These are phyloP conservation scores for Porodaedalea pini DNA, from an alignment of 1,284 basidiomycete genomes.

Conservation along the genomic window DNA sequence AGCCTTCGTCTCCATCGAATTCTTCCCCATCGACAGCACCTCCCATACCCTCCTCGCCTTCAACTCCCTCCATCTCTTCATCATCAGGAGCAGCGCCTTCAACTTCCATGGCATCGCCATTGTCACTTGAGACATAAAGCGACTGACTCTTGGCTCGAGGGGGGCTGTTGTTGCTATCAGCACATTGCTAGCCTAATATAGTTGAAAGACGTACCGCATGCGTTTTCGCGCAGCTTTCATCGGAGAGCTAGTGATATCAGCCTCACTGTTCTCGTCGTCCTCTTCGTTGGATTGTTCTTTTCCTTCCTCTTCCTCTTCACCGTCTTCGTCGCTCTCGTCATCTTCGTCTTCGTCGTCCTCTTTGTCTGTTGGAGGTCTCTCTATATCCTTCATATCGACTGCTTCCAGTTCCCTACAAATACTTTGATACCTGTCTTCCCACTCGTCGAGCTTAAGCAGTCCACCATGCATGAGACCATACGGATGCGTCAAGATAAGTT, in stretches of 20 bases:
- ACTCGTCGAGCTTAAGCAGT: slow-evolving; percentile 68
- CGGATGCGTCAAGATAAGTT: slow-evolving; percentile 86
- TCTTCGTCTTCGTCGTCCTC: slow-evolving; percentile 45
- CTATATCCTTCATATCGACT: slow-evolving; percentile 56
- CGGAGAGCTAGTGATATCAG: slow-evolving; percentile 18
- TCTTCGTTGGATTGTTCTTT: slow-evolving; percentile 24
- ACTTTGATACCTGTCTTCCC: slow-evolving; percentile 65
- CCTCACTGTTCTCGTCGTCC: slow-evolving; percentile 23
- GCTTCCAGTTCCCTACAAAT: slow-evolving; percentile 53
- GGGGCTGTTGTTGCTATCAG: slow-evolving; percentile 8
- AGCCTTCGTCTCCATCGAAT: slow-evolving; percentile 36
- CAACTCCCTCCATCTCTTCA: slow-evolving; percentile 32
- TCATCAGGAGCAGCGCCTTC: slow-evolving; percentile 26
- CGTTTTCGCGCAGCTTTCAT: slow-evolving; percentile 18
- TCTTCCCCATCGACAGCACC: slow-evolving; percentile 34
- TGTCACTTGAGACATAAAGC: slow-evolving; percentile 17
- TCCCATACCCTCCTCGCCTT: slow-evolving; percentile 37
- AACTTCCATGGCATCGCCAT: slow-evolving; percentile 29
- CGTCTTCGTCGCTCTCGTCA: slow-evolving; percentile 36
- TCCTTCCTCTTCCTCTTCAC: slow-evolving; percentile 35
- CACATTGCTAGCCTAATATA: not conserved
- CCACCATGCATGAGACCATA: slow-evolving; percentile 87
- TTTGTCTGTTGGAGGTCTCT: slow-evolving; percentile 52
- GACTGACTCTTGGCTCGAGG: slow-evolving; percentile 16
- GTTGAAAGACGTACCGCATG: slow-evolving; percentile 13